phyloP scores from a whole-genome alignment of 495 filamentous ascomycete species.

The Ascodesmis nigricans region DNA sequence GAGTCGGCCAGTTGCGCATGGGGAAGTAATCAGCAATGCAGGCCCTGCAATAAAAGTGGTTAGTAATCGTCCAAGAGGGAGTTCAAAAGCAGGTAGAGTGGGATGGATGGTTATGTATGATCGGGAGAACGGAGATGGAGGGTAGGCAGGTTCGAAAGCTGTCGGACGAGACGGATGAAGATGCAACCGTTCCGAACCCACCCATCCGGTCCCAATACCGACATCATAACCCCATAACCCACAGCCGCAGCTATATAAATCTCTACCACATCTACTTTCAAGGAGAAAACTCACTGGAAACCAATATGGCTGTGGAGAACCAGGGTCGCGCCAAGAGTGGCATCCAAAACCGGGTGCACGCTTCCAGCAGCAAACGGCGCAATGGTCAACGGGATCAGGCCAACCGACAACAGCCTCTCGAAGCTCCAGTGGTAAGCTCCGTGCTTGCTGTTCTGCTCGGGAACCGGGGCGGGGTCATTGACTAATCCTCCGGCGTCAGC shows the following conservation, averaged over 20 bases:
- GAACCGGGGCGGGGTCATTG: constrained; percentile 72
- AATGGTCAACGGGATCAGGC: constrained; percentile 64
- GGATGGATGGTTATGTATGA: not conserved
- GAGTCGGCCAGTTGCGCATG: constrained; percentile 40
- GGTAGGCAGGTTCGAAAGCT: too few relatives aligned
- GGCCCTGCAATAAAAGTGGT: constrained; percentile 29
- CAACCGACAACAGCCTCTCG: constrained; percentile 60
- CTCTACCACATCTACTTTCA: too few relatives aligned
- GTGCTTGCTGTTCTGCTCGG: constrained; percentile 44
- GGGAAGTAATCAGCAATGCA: constrained; percentile 85
- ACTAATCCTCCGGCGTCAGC: constrained; percentile 26
- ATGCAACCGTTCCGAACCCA: too few relatives aligned
- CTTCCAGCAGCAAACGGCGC: constrained; percentile 81
- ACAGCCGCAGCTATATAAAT: too few relatives aligned
- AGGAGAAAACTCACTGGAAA: constrained; percentile 43
- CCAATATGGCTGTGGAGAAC: constrained; percentile 88
- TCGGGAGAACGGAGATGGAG: not conserved
- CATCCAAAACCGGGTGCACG: constrained; percentile 73
- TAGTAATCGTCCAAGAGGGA: too few relatives aligned
- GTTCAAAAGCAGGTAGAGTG: too few relatives aligned
- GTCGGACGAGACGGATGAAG: too few relatives aligned
- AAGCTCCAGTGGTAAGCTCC: constrained; percentile 98
- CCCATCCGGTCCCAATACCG: too few relatives aligned
- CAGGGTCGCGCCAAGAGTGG: constrained; percentile 57
- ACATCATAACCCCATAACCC: too few relatives aligned